phyloP scores from a whole-genome alignment of 2,329 filamentous ascomycete genomes.

The Arthroderma sp. region DNA sequence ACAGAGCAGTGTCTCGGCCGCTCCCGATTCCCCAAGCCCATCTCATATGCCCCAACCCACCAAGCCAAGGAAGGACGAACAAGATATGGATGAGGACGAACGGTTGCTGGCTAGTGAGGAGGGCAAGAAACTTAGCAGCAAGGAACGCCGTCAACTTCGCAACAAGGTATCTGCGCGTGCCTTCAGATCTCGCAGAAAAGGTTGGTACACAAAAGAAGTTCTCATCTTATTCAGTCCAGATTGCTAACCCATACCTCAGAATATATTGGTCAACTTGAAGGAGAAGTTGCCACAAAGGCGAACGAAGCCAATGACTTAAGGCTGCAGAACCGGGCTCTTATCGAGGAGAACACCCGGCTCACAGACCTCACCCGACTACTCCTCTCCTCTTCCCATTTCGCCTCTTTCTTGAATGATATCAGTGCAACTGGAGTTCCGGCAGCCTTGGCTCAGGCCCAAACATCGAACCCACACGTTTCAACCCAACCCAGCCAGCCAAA shows the following conservation, averaged over 20 bases:
- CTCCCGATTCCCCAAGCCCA: constrained; percentile 33
- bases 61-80: constrained; percentile 78
- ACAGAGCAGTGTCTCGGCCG: constrained; percentile 49
- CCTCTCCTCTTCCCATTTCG: constrained; percentile 68
- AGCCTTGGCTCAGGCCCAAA: constrained; percentile 26
- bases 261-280: constrained; percentile 90
- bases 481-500: constrained; percentile 40
- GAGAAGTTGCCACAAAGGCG: constrained; percentile 70
- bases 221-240: constrained; percentile 1
- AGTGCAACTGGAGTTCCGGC: constrained; percentile 44
- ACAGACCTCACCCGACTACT: constrained; percentile 70
- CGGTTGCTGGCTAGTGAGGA: constrained; percentile 87
- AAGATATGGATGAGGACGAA: constrained; percentile 98
- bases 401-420: constrained; percentile 61
- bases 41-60: constrained; percentile 51
- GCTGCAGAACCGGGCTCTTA: constrained; percentile 64
- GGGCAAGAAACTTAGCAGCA: constrained; percentile 97
- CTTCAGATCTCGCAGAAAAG: constrained; percentile 95
- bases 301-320: constrained; percentile 73
- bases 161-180: constrained; percentile 98
- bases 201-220: constrained; percentile 40
- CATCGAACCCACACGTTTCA: constrained; percentile 22
- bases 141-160: constrained; percentile 88
- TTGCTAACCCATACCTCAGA: constrained; percentile 53
- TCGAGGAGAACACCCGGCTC: constrained; percentile 73